These are phyloP conservation scores for Lasiodiplodia hormozganensis DNA, from an alignment of 2,329 filamentous ascomycete genomes.

Conservation along the genomic window DNA sequence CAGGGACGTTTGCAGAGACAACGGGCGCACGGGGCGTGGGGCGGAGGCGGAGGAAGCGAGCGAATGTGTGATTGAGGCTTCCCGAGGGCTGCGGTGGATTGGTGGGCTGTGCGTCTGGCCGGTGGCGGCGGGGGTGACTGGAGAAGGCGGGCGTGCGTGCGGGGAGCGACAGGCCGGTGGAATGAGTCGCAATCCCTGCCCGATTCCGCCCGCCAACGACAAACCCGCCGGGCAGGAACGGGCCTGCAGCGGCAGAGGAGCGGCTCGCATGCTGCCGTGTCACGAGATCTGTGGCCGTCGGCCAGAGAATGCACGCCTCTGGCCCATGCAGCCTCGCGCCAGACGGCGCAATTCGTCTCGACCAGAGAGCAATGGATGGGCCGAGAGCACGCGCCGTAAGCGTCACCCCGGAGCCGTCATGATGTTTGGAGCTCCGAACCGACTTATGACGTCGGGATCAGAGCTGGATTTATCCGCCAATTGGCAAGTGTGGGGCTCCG, in stretches of 20 bases:
- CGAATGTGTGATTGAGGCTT: not conserved
- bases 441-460: slow-evolving; percentile 13
- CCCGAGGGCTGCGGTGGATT: slow-evolving; percentile 27
- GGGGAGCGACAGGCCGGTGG: slow-evolving; percentile 3
- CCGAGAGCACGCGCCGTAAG: not conserved
- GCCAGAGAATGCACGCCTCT: not conserved
- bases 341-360: not conserved
- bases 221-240: not conserved
- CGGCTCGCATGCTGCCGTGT: slow-evolving; percentile 1
- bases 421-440: not conserved
- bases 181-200: not conserved
- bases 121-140: slow-evolving; percentile 17
- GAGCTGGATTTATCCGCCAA: slow-evolving; percentile 25
- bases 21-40: not conserved
- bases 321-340: not conserved
- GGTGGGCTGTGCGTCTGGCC: not conserved
- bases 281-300: slow-evolving; percentile 1
- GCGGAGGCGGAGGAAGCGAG: not conserved
- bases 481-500: slow-evolving; percentile 21
- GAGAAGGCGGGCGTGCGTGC: slow-evolving; percentile 5
- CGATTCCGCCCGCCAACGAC: not conserved
- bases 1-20: not conserved
- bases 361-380: not conserved
- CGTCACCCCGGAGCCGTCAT: not conserved
- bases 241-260: not conserved